A percentile compares a stretch with the other conserved stretches of the same genome.
phyloP scores from a whole-genome alignment of 805 yeast species.

The Lipomyces spencermartinsiae region DNA sequence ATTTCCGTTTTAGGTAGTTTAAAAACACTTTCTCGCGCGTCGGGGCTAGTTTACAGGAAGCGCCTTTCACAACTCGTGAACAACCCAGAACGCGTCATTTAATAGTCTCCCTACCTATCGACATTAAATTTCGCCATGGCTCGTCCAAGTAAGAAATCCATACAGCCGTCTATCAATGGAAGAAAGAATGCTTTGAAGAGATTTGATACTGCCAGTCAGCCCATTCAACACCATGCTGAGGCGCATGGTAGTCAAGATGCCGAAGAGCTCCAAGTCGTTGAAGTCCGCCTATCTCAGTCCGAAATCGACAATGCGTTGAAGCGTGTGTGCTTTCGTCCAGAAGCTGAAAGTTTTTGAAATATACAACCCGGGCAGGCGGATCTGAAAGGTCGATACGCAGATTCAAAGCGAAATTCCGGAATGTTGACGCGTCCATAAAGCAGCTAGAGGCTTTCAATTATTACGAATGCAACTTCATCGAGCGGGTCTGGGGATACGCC shows the following conservation, averaged over 20 bases:
- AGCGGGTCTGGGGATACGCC: too few species aligned
- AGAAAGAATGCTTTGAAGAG: conserved; percentile 4
- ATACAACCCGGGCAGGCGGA: not conserved
- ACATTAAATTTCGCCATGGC: not conserved
- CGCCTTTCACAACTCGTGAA: too few species aligned
- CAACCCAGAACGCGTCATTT: too few species aligned
- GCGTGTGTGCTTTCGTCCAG: conserved; percentile 1
- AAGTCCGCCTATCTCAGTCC: conserved; percentile 2
- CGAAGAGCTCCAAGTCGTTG: conserved; percentile 5
- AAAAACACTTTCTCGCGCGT: too few species aligned
- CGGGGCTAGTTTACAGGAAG: too few species aligned
- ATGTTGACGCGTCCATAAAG: not conserved
- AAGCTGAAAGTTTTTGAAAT: conserved; percentile 5
- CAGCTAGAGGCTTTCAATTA: not conserved
- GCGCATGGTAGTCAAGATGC: not conserved
- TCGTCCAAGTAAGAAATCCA: conserved; percentile 2
- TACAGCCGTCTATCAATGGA: conserved; percentile 1
- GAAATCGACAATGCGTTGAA: conserved; percentile 6
- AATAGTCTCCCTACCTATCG: not conserved
- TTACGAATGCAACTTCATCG: too few species aligned
- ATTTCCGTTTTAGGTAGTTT: too few species aligned
- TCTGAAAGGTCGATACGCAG: not conserved
- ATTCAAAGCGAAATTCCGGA: not conserved
- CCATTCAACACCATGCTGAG: too few species aligned
- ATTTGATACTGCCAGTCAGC: not conserved